phyloP scores from a whole-genome alignment of 495 filamentous ascomycete species.

The Podospora pseudocomata region DNA sequence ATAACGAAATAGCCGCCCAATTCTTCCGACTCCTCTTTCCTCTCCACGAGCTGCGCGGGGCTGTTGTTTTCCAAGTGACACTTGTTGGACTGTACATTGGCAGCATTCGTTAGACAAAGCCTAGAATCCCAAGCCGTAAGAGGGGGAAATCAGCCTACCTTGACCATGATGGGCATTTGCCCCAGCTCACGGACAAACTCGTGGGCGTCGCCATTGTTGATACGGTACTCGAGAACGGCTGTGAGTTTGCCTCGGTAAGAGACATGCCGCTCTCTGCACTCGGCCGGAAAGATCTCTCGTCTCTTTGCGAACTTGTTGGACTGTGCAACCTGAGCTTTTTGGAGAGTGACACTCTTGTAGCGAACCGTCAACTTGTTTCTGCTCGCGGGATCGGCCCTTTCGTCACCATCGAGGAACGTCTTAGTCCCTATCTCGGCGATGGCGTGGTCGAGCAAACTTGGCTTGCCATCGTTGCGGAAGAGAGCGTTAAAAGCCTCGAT shows the following conservation, averaged over 20 bases:
- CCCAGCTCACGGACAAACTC: conserved; percentile 80
- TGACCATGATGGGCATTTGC: conserved; percentile 87
- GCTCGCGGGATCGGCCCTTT: conserved; percentile 47
- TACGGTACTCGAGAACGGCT: conserved; percentile 70
- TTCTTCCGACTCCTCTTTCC: conserved; percentile 92
- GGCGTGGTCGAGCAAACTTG: conserved; percentile 68
- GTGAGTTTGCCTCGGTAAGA: conserved; percentile 86
- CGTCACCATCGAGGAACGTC: conserved; percentile 76
- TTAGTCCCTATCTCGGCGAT: conserved; percentile 88
- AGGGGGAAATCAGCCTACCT: conserved; percentile 45
- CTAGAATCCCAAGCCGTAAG: background rate
- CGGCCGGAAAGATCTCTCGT: conserved; percentile 82
- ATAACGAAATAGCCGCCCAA: conserved; percentile 92
- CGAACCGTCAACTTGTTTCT: conserved; percentile 71
- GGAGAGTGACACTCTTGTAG: conserved; percentile 72
- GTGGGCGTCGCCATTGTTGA: conserved; percentile 81
- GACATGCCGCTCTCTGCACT: conserved; percentile 90
- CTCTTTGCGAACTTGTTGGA: conserved; percentile 77
- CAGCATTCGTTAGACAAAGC: conserved; percentile 17
- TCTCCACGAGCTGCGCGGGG: conserved; percentile 72
- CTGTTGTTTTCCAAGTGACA: conserved; percentile 85
- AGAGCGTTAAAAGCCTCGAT: conserved; percentile 95
- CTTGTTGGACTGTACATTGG: conserved; percentile 61
- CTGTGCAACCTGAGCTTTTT: conserved; percentile 68
- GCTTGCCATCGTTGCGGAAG: conserved; percentile 59